Base-by-base conservation (phyloP, 495 filamentous ascomycete species). In the Penicillium subrubescens region DNA sequence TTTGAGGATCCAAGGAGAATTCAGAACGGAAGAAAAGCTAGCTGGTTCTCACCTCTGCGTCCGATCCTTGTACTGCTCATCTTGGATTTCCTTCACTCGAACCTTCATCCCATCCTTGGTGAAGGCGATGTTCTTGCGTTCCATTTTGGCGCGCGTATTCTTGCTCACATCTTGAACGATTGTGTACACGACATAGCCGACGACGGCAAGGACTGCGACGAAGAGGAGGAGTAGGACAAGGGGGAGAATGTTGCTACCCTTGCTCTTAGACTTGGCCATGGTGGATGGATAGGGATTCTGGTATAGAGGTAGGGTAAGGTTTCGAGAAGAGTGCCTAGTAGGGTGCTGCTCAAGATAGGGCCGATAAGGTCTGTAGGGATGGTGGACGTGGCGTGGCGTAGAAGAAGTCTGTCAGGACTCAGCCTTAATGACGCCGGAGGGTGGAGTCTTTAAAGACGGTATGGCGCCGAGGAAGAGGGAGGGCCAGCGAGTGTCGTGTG, bases 91-190 rank as follows among this genome's bases (percentile, higher is more conserved):
- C 80, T 90, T 90, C 53, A 97, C 88, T 21, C 87, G 87, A 46
- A 97, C 91, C 69, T 87, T 90, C 80, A 94, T 79, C 15, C 94
- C 94, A 64, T 96, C 92, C 75, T 90, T 93, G 34, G 90, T 89
- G 73, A 96, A 88, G 34, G 86, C 79, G 31, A 97, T 82, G 71
- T 97, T 88, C 79, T 90, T 91, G 75, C 87, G 85, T 80, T 92
- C 90, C 88, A 97, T 90, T 71, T 90, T 89, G 70, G 88, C 79
- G 41, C 80, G 83, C 31, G 92, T 90, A 59, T 86, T 84, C 56
- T 86, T 80, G 62, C 87, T 83, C 64, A 97, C 88, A 70, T 92
- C 85, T 65, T 84, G 82, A 23, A 84, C 75, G 72, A 89, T 88
- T 55, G 86, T 80, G 81, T 93, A 97, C 62, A 90, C 82, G 67